phyloP scores from a whole-genome alignment of 148 eudicot genomes.

The Heliosperma pusillum region DNA sequence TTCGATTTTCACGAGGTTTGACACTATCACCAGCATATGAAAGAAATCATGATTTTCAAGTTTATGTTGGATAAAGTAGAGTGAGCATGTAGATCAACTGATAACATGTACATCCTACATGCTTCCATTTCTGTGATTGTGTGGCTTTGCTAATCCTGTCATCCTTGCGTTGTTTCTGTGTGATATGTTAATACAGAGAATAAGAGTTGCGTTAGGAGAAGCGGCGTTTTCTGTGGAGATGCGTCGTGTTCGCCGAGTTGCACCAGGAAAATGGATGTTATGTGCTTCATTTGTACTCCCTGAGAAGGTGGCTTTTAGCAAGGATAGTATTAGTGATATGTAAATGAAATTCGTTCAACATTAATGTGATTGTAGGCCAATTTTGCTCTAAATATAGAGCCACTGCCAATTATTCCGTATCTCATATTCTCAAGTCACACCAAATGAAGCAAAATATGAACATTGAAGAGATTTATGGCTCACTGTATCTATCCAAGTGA shows the following conservation, averaged over 20 bases:
- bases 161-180: background rate
- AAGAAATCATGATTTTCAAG: background rate
- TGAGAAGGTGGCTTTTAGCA: conserved; percentile 51
- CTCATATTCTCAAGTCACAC: background rate
- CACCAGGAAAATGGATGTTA: conserved; percentile 96
- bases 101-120: background rate
- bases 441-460: too few species aligned
- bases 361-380: background rate
- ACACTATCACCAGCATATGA: conserved; percentile 10
- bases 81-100: too few species aligned
- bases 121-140: background rate
- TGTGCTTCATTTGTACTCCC: conserved; percentile 90
- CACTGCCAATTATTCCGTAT: background rate
- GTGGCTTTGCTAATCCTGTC: background rate
- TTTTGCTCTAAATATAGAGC: background rate
- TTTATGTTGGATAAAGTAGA: background rate
- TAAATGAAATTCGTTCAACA: conserved; percentile 4
- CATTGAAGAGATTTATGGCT: too few species aligned
- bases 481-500: too few species aligned
- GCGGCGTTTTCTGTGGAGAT: conserved; percentile 67
- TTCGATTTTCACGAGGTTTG: conserved; percentile 82
- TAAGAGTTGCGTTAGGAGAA: conserved; percentile 63
- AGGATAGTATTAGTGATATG: conserved; percentile 17
- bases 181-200: conserved; percentile 45
- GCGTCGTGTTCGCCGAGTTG: conserved; percentile 82